Percentiles rank a stretch among this genome's conserved stretches.
Evolutionary conservation across 352 stramenopile species (phyloP).

Genomic region (Globisporangium canariense): DNA sequence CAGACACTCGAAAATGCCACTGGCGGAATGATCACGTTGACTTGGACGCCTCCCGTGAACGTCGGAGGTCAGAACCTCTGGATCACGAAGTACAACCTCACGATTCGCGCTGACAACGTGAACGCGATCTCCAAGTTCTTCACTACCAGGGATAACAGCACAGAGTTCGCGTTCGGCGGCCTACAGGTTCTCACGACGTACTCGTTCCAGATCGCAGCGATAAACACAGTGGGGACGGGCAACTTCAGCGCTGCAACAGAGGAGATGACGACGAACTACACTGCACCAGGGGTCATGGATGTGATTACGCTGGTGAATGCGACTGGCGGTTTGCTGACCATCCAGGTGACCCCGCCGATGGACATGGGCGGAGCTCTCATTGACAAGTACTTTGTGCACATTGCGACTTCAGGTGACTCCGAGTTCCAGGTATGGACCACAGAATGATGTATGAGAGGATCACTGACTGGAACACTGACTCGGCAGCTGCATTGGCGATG

Average conservation of each 20-base stretch:
- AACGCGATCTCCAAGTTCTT: slow-evolving; percentile 8
- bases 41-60: slow-evolving; percentile 47
- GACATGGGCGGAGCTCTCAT: slow-evolving; percentile 45
- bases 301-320: slow-evolving; percentile 23
- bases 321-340: slow-evolving; percentile 44
- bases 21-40: slow-evolving; percentile 40
- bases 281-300: slow-evolving; percentile 25
- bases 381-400: slow-evolving; percentile 27
- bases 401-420: background rate
- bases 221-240: slow-evolving; percentile 36
- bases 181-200: slow-evolving; percentile 30
- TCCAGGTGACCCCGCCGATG: slow-evolving; percentile 27
- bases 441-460: no score
- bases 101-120: slow-evolving; percentile 11
- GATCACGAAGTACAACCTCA: slow-evolving; percentile 41
- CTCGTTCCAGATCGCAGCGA: slow-evolving; percentile 31
- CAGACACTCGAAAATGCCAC: slow-evolving; percentile 26
- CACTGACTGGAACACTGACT: background rate
- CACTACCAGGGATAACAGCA: slow-evolving; percentile 34
- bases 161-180: slow-evolving; percentile 24
- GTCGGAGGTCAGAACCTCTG: slow-evolving; percentile 30
- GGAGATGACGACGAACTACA: slow-evolving; percentile 37
- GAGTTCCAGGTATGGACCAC: slow-evolving; percentile 8
- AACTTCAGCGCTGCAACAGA: slow-evolving; percentile 12
- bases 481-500: background rate